A percentile compares a stretch with the other conserved stretches of the same genome.
Evolutionary conservation across 139 green algal genomes (phyloP).

Genomic region (Asterochloris sp.): DNA sequence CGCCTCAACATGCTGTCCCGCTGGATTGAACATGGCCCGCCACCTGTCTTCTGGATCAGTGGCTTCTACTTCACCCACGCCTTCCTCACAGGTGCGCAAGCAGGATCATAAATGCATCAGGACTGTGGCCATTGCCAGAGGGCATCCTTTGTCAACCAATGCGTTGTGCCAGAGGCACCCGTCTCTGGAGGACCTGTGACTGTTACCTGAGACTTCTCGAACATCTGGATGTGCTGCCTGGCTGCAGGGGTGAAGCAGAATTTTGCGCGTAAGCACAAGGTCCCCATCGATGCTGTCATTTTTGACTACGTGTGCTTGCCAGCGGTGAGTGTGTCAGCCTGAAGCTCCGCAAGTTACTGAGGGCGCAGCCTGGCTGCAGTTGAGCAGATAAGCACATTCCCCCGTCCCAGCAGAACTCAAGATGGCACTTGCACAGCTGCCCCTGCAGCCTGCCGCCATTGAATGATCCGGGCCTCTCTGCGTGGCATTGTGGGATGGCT

Average conservation of each 20-base stretch:
- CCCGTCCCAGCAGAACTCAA: not conserved
- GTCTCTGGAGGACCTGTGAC: too few relatives aligned
- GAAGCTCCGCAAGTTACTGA: too few relatives aligned
- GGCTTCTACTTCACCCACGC: conserved; percentile 87
- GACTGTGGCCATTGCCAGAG: too few relatives aligned
- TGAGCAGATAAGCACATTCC: not conserved
- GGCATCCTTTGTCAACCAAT: too few relatives aligned
- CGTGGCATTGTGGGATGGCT: not conserved
- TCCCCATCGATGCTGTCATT: conserved; percentile 43
- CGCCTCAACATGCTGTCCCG: conserved; percentile 47
- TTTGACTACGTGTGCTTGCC: conserved; percentile 44
- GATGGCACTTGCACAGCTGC: not conserved
- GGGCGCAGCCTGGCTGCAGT: too few relatives aligned
- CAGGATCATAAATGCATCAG: too few relatives aligned
- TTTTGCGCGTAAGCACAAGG: conserved; percentile 41
- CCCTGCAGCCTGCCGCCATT: not conserved
- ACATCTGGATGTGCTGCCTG: too few relatives aligned
- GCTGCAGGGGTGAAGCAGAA: conserved; percentile 39
- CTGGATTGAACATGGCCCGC: conserved; percentile 65
- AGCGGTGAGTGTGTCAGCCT: not conserved
- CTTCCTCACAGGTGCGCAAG: conserved; percentile 49
- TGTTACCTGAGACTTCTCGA: too few relatives aligned
- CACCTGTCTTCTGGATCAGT: conserved; percentile 73
- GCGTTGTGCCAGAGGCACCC: too few relatives aligned
- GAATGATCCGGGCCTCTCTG: too few relatives aligned